Conservation (phyloP, 176 grass and related monocot genomes). For the Raddia distichophylla region DNA sequence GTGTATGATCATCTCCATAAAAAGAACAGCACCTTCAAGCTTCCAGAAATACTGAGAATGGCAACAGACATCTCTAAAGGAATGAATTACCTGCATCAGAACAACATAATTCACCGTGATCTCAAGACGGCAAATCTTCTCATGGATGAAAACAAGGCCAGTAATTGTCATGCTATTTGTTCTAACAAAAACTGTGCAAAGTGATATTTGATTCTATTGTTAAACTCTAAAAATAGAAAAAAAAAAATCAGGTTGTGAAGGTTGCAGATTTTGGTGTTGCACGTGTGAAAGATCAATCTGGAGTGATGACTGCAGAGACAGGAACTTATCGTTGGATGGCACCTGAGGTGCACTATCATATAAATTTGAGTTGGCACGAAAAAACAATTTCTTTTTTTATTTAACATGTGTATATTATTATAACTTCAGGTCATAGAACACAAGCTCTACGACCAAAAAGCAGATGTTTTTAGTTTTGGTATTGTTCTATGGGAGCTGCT, state of each 20-base stretch:
- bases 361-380: background rate
- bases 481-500: conserved; percentile 91
- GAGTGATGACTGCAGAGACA: conserved; percentile 96
- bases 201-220: background rate
- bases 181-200: background rate
- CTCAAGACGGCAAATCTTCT: conserved; percentile 90
- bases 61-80: conserved; percentile 78
- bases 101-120: conserved; percentile 86
- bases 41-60: conserved; percentile 62
- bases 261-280: conserved; percentile 96
- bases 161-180: conserved; percentile 24
- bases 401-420: background rate
- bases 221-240: background rate
- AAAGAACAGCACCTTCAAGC: conserved; percentile 62
- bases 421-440: conserved; percentile 84
- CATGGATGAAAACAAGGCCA: conserved; percentile 87
- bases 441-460: conserved; percentile 90
- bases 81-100: conserved; percentile 88
- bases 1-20: conserved; percentile 78
- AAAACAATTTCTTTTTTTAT: background rate
- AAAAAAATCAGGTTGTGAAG: conserved; percentile 65
- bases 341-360: conserved; percentile 56
- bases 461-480: conserved; percentile 91
- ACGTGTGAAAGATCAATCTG: conserved; percentile 79
- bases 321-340: conserved; percentile 99